Conservation (phyloP, 2,329 filamentous ascomycete species). For the Aspergillus eucalypticola region DNA sequence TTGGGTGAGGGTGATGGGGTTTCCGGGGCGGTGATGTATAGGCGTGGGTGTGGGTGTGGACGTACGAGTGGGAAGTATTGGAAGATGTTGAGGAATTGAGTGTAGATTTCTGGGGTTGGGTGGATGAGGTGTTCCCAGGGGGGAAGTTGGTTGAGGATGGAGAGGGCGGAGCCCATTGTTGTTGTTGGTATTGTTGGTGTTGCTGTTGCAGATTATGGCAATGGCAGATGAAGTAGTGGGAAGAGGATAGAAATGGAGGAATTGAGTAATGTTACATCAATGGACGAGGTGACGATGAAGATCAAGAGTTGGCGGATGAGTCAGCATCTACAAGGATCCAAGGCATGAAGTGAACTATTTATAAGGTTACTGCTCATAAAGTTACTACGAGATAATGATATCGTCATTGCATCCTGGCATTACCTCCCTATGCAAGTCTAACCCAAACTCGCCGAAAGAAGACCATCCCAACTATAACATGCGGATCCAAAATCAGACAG, state of each 20-base stretch:
- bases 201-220: not conserved
- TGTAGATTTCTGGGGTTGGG: conserved; percentile 43
- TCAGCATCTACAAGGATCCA: not conserved
- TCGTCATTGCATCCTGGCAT: not conserved
- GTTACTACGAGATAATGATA: not conserved
- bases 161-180: conserved; percentile 28
- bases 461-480: not conserved
- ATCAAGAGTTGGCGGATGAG: not conserved
- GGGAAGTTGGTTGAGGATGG: conserved; percentile 28
- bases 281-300: not conserved
- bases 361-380: not conserved
- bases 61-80: conserved; percentile 48
- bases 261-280: not conserved
- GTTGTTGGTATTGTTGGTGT: conserved; percentile 16
- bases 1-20: conserved; percentile 12
- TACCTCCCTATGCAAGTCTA: not conserved
- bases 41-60: conserved; percentile 37
- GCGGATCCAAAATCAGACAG: not conserved
- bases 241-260: not conserved
- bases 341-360: no score
- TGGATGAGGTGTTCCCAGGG: conserved; percentile 37
- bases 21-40: not conserved
- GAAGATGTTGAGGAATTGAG: conserved; percentile 37
- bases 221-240: no score
- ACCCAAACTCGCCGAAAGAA: not conserved